Percentiles rank a stretch among this genome's conserved stretches.
phyloP scores from a whole-genome alignment of 2,329 filamentous ascomycete species.

The Fusarium sp. region DNA sequence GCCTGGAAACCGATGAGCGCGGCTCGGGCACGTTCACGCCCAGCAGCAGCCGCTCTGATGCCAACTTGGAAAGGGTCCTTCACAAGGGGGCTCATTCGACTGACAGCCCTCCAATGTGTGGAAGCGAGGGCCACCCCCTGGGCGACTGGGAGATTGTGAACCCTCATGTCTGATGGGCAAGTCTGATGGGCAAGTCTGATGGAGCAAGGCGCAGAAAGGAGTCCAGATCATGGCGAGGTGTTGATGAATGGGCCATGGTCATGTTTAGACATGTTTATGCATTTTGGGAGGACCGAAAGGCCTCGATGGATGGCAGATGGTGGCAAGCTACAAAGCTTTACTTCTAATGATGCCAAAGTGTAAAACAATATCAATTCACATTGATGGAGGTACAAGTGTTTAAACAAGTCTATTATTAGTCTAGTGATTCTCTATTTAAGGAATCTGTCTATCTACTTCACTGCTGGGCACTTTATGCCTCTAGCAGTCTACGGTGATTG shows the following conservation, averaged over 20 bases:
- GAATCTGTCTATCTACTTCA: not conserved
- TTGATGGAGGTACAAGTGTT: not conserved
- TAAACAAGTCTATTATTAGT: not conserved
- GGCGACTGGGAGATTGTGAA: not conserved
- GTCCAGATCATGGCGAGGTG: not conserved
- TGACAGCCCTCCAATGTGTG: conserved; percentile 2
- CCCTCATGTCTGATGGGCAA: not conserved
- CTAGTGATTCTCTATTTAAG: not conserved
- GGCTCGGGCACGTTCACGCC: conserved; percentile 10
- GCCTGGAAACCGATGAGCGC: conserved; percentile 16
- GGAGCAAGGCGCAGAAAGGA: not conserved
- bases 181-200: not conserved
- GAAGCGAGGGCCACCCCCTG: conserved; percentile 1
- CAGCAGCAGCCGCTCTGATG: conserved; percentile 23
- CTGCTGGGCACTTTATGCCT: not conserved
- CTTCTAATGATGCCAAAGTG: conserved; percentile 30
- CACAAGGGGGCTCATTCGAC: not conserved
- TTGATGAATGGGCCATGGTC: conserved; percentile 3
- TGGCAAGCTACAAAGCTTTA: conserved; percentile 18
- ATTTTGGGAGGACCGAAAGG: conserved; percentile 20
- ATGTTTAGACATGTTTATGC: conserved; percentile 29
- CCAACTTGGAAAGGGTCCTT: conserved; percentile 11
- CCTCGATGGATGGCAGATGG: conserved; percentile 24
- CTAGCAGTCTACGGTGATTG: not conserved
- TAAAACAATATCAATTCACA: conserved; percentile 12